These are phyloP conservation scores for Nidularia sp. DNA, from an alignment of 768 basidiomycete species.

Conservation along the genomic window DNA sequence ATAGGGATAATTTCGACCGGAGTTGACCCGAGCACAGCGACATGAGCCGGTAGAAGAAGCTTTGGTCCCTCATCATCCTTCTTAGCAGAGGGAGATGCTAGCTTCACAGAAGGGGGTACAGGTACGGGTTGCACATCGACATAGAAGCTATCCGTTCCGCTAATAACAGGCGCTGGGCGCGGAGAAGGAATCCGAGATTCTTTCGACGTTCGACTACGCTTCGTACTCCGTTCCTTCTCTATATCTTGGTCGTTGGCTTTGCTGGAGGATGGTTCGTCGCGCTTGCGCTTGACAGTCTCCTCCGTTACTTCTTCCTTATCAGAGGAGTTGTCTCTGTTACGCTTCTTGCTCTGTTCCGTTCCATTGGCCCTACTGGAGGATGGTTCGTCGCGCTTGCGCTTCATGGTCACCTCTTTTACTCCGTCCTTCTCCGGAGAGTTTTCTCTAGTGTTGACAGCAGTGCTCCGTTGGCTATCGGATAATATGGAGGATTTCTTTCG, in stretches of 20 bases:
- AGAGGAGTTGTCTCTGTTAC: slow-evolving; percentile 12
- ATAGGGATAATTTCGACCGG: slow-evolving; percentile 45
- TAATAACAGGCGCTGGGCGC: neutral
- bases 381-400: slow-evolving; percentile 4
- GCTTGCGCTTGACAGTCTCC: slow-evolving; percentile 4
- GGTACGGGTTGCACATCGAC: slow-evolving; percentile 42
- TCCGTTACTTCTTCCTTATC: slow-evolving; percentile 12
- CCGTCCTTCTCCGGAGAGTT: slow-evolving; percentile 14
- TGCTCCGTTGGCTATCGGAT: slow-evolving; percentile 8
- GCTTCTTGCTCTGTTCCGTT: neutral
- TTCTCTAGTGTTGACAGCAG: slow-evolving; percentile 13
- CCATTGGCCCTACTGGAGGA: neutral
- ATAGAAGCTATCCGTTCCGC: slow-evolving; percentile 33
- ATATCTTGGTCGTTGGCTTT: neutral
- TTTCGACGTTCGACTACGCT: neutral
- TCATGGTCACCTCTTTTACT: slow-evolving; percentile 1
- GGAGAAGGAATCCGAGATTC: neutral
- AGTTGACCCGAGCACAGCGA: slow-evolving; percentile 47
- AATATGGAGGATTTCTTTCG: slow-evolving; percentile 18
- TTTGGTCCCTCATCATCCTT: slow-evolving; percentile 7
- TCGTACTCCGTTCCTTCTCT: neutral
- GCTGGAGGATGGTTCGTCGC: neutral
- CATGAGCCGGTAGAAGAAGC: slow-evolving; percentile 68
- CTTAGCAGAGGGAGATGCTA: slow-evolving; percentile 5
- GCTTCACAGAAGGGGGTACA: slow-evolving; percentile 22